A percentile compares a stretch with the other conserved stretches of the same genome.
These are phyloP conservation scores for Stachybotrys echinatus DNA, from an alignment of 2,329 filamentous ascomycete species.

Conservation along the genomic window DNA sequence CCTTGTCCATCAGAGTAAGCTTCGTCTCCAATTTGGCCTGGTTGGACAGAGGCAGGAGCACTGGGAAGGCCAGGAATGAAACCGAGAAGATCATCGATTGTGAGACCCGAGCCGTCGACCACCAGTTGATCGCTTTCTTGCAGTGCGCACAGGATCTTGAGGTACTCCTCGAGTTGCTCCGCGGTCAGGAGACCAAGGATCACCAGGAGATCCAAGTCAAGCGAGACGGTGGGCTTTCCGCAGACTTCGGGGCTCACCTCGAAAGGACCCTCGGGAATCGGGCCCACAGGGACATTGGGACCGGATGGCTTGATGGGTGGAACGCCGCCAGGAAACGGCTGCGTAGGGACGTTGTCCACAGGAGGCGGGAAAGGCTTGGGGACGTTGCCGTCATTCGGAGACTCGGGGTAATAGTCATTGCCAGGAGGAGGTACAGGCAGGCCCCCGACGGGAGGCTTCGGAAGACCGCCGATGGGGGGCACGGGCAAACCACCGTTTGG, in stretches of 20 bases:
- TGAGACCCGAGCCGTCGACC: background rate
- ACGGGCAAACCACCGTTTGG: too few relatives aligned
- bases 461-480: too few relatives aligned
- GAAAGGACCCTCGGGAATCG: conserved; percentile 3
- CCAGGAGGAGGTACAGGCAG: background rate
- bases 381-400: background rate
- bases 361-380: too few relatives aligned
- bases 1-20: background rate
- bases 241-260: conserved; percentile 13
- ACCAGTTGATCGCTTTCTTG: conserved; percentile 1
- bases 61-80: background rate
- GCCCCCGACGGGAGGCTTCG: too few relatives aligned
- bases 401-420: background rate
- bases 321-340: too few relatives aligned
- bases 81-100: conserved; percentile 5
- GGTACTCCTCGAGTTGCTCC: conserved; percentile 15
- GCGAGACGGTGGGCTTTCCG: conserved; percentile 11
- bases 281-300: background rate
- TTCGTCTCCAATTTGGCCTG: background rate
- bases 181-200: conserved; percentile 13
- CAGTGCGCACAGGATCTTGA: conserved; percentile 9
- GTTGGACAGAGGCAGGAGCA: too few relatives aligned
- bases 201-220: conserved; percentile 14
- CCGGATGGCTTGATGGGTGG: too few relatives aligned
- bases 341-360: too few relatives aligned